A percentile compares a stretch with the other conserved stretches of the same genome.
Conservation (phyloP, 2,329 filamentous ascomycete genomes). For the Phyllosticta ampelicida region DNA sequence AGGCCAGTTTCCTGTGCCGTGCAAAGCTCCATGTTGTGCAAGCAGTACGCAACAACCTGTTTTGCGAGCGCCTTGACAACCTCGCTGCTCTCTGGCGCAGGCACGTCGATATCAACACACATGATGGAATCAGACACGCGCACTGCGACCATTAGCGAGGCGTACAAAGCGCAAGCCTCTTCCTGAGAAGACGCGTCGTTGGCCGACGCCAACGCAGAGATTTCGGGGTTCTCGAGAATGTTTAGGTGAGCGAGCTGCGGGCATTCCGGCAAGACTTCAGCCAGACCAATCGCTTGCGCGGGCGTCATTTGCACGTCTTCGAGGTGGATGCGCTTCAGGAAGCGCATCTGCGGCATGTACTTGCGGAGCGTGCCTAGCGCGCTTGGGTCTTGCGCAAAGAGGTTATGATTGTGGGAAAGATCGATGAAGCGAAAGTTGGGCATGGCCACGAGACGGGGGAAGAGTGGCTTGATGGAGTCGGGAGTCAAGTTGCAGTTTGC, state of each 20-base stretch:
- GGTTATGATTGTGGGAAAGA: slow-evolving; percentile 73
- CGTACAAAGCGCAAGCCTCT: slow-evolving; percentile 87
- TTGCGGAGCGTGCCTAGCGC: slow-evolving; percentile 65
- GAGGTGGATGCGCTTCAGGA: slow-evolving; percentile 76
- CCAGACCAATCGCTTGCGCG: slow-evolving; percentile 81
- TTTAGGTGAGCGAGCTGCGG: slow-evolving; percentile 74
- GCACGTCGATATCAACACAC: slow-evolving; percentile 85
- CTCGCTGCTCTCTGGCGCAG: slow-evolving; percentile 69
- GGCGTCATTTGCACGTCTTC: slow-evolving; percentile 73
- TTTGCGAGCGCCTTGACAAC: slow-evolving; percentile 86
- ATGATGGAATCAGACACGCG: slow-evolving; percentile 75
- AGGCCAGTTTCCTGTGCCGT: slow-evolving; percentile 53
- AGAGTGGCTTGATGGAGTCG: slow-evolving; percentile 58
- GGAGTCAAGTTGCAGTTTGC: slow-evolving; percentile 75
- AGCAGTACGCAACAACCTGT: slow-evolving; percentile 87
- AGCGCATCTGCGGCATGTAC: slow-evolving; percentile 69
- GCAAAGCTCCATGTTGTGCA: slow-evolving; percentile 78
- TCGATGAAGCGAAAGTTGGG: slow-evolving; percentile 78
- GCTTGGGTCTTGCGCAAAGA: slow-evolving; percentile 66
- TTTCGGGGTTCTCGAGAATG: slow-evolving; percentile 67
- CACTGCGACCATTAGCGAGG: slow-evolving; percentile 79
- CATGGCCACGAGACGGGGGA: slow-evolving; percentile 62
- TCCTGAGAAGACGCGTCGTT: slow-evolving; percentile 73
- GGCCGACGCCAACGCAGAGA: slow-evolving; percentile 61
- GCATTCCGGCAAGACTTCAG: slow-evolving; percentile 81